Evolutionary conservation across 176 grass and related monocot species (phyloP).

Genomic region (Triticum timopheevii): DNA sequence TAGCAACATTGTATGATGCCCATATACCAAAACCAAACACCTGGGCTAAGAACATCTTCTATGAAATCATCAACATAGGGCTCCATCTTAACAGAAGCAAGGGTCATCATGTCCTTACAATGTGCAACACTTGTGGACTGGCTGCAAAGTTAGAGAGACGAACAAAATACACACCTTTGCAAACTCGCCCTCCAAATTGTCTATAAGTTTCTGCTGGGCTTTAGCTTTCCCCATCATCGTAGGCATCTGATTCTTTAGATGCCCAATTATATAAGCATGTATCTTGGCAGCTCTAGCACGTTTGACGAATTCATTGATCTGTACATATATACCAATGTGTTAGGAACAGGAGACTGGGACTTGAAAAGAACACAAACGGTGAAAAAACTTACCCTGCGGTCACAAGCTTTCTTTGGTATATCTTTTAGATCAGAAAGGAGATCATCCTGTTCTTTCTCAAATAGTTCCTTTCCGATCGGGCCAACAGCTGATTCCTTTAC

Average conservation of each 20-base stretch:
- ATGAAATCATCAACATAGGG: background rate
- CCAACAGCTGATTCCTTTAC: slow-evolving; percentile 82
- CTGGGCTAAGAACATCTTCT: background rate
- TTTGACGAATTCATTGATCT: slow-evolving; percentile 99
- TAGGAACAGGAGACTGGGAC: background rate
- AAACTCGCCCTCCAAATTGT: slow-evolving; percentile 78
- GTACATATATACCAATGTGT: background rate
- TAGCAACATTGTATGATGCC: background rate
- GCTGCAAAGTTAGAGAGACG: background rate
- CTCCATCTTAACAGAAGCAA: slow-evolving; percentile 8
- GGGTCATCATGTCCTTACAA: background rate
- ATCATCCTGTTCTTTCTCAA: slow-evolving; percentile 97
- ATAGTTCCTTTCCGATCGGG: slow-evolving; percentile 88
- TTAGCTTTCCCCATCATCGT: slow-evolving; percentile 95
- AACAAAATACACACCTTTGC: slow-evolving; percentile 55
- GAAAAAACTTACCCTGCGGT: slow-evolving; percentile 56
- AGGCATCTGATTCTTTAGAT: slow-evolving; percentile 93
- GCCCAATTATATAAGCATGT: slow-evolving; percentile 91
- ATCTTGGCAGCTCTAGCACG: slow-evolving; percentile 95
- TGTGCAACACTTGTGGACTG: background rate
- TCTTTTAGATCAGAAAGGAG: slow-evolving; percentile 97
- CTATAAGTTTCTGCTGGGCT: slow-evolving; percentile 83
- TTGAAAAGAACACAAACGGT: background rate
- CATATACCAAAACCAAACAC: background rate
- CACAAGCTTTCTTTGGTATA: slow-evolving; percentile 99